phyloP scores from a whole-genome alignment of 192 early-diverging fungal genomes.

The Umbelopsis sp. region DNA sequence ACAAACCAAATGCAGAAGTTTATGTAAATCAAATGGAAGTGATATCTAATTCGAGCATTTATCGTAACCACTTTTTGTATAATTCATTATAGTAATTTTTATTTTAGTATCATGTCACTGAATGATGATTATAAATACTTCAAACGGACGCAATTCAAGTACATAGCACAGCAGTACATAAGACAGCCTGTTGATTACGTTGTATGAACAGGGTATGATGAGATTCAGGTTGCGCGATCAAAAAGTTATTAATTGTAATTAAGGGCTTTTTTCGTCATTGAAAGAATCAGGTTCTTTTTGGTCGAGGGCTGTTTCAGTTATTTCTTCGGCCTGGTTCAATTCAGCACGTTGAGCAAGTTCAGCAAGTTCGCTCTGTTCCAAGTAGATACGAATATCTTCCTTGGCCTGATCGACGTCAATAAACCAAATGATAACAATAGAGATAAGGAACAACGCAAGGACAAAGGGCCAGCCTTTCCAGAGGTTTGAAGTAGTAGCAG shows the following conservation, averaged over 20 bases:
- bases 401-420: constrained; percentile 62
- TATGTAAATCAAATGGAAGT: no score
- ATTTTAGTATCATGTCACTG: no score
- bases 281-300: neutral
- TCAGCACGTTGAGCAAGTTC: neutral
- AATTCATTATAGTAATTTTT: no score
- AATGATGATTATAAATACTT: no score
- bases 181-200: no score
- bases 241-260: neutral
- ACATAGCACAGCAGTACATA: no score
- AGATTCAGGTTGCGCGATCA: no score
- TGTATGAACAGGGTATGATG: no score
- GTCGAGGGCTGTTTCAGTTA: neutral
- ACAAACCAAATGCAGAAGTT: no score
- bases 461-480: constrained; percentile 60
- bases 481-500: constrained; percentile 49
- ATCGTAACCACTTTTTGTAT: no score
- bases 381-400: constrained; percentile 45
- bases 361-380: constrained; percentile 11
- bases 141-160: no score
- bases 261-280: neutral
- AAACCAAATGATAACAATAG: constrained; percentile 51
- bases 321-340: neutral
- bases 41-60: no score
- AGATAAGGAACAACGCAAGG: constrained; percentile 53